A percentile compares a stretch with the other conserved stretches of the same genome.
Conservation (phyloP, 139 green algal genomes). For the Chlorella sorokiniana region DNA sequence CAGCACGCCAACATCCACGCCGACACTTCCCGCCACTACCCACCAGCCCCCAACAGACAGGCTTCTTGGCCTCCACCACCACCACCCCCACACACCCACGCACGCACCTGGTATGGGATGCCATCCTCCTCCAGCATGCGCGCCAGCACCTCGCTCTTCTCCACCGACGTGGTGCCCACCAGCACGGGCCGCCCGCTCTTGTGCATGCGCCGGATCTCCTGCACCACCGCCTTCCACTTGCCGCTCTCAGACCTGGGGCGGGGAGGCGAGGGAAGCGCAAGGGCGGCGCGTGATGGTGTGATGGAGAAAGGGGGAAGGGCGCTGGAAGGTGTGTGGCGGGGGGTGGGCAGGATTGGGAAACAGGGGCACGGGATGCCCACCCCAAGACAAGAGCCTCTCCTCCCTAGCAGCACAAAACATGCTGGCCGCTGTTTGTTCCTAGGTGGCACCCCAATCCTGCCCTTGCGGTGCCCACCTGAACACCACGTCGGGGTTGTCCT, state of each 20-base stretch:
- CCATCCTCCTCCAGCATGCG: slow-evolving; percentile 70
- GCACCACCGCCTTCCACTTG: slow-evolving; percentile 91
- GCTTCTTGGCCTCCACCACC: too few species aligned
- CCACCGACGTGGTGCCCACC: slow-evolving; percentile 88
- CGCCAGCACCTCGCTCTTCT: slow-evolving; percentile 88
- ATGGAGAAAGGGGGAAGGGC: neutral
- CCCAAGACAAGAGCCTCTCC: too few species aligned
- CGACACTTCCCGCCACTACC: too few species aligned
- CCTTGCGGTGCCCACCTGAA: slow-evolving; percentile 64
- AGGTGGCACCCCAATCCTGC: neutral
- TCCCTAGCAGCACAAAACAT: too few species aligned
- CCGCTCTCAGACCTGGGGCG: slow-evolving; percentile 28
- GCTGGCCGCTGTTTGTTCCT: neutral
- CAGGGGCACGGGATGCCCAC: too few species aligned
- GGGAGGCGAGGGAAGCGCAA: neutral
- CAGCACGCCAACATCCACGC: too few species aligned
- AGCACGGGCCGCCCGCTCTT: slow-evolving; percentile 90
- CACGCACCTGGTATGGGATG: slow-evolving; percentile 76
- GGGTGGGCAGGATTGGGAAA: too few species aligned
- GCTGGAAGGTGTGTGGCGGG: neutral
- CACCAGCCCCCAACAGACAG: too few species aligned
- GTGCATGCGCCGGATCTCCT: slow-evolving; percentile 90
- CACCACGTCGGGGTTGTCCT: slow-evolving; percentile 95
- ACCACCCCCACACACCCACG: too few species aligned
- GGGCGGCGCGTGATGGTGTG: neutral